Conservation (phyloP, 2,329 filamentous ascomycete genomes). For the Paraphaeosphaeria sporulosa region DNA sequence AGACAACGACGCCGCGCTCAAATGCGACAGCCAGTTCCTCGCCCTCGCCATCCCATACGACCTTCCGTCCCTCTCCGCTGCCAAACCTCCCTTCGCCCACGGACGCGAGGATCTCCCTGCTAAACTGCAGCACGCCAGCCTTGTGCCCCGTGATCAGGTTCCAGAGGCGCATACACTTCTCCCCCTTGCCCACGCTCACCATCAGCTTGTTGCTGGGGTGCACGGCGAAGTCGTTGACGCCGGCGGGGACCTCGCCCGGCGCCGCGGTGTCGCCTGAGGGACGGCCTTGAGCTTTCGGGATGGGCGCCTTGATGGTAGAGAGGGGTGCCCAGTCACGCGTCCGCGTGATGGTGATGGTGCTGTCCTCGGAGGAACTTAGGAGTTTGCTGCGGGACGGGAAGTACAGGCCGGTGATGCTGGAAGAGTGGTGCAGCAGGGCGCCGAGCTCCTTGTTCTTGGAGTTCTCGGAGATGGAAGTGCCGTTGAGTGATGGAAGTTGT, state of each 20-base stretch:
- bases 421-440: constrained; percentile 83
- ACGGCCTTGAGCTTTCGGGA: constrained; percentile 78
- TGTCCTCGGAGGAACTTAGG: constrained; percentile 87
- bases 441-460: constrained; percentile 87
- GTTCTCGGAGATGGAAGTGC: constrained; percentile 81
- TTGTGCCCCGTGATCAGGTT: constrained; percentile 97
- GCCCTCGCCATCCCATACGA: constrained; percentile 78
- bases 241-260: constrained; percentile 80
- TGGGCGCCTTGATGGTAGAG: constrained; percentile 86
- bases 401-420: constrained; percentile 77
- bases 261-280: constrained; percentile 91
- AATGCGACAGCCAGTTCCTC: constrained; percentile 91
- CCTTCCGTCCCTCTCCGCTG: constrained; percentile 81
- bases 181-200: constrained; percentile 89
- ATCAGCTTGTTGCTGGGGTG: constrained; percentile 97
- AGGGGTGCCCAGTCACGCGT: constrained; percentile 90
- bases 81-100: constrained; percentile 79
- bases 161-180: constrained; percentile 92
- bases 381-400: constrained; percentile 91
- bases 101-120: constrained; percentile 72
- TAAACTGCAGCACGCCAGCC: constrained; percentile 89
- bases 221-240: constrained; percentile 92
- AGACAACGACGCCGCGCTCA: constrained; percentile 83
- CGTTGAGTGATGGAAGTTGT: constrained; percentile 71
- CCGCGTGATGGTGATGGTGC: constrained; percentile 84